Evolutionary conservation across 1,284 basidiomycete species (phyloP), one percentile per base, ranked within the genome.

Genomic region (Puccinia brachypodii): DNA sequence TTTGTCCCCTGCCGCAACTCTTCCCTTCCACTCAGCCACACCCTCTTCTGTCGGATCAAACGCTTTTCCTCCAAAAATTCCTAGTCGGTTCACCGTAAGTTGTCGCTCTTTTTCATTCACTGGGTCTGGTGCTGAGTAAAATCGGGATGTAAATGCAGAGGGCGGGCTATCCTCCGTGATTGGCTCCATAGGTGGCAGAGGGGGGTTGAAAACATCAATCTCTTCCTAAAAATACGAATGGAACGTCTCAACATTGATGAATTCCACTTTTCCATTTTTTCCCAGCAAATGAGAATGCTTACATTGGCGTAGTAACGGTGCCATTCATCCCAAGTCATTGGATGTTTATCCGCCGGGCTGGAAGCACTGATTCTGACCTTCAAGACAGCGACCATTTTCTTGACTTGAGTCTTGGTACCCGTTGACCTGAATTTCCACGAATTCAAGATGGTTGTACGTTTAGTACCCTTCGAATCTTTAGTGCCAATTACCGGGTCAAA

Each of bases 271-370:
- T n/a, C 3, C 28, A 22, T n/a, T n/a, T 40, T 2, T n/a, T 19
- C 31, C 28, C 19, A 56, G n/a, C 7, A 7, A 60, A 58, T 0
- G 62, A 2, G 0, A 76, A 3, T 28, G 82, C 84, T 71, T 66
- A 83, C 84, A 13, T 80, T 83, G 7, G 81, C 83, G 81, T 85
- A 85, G 2, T 81, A 82, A 13, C 68, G 72, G 16, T 78, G 62
- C 66, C 82, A 85, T 38, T 85, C 85, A 6, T 79, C 82, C 85
- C 84, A 85, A 6, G 84, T 84, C 44, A 83, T 77, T 0, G 85
- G 84, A 28, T 84, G 64, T 64, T 83, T 73, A 9, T 85, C 83
- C 47, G 66, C 66, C 6, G 83, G 84, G 16, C 83, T 83, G 72
- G 83, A 84, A n/a, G 82, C 83, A 64, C 75, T 83, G n/a, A 85